Percentiles rank a stretch among this genome's conserved stretches.
These are phyloP conservation scores for Hortaea sp. DNA, from an alignment of 2,329 filamentous ascomycete species.

Conservation along the genomic window DNA sequence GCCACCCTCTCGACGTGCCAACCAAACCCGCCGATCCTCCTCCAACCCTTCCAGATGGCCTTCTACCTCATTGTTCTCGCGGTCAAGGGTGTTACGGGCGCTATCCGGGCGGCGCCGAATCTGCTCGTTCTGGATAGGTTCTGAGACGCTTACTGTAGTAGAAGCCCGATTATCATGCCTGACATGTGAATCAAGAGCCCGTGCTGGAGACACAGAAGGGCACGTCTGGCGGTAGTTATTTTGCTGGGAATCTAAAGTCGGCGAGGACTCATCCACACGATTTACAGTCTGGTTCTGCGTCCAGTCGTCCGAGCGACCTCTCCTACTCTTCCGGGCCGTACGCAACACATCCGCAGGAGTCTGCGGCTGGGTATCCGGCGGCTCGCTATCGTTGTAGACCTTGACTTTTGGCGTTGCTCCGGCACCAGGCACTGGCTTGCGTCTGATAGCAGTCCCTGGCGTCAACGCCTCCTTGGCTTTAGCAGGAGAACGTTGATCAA, in stretches of 20 bases:
- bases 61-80: constrained; percentile 18
- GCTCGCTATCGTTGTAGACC: constrained; percentile 23
- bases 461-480: background rate
- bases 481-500: background rate
- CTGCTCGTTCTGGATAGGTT: too few species aligned
- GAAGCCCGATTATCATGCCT: too few species aligned
- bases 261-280: too few species aligned
- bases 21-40: constrained; percentile 15
- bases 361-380: constrained; percentile 21
- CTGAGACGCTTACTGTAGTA: too few species aligned
- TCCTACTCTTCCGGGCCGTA: constrained; percentile 1
- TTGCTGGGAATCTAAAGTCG: too few species aligned
- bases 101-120: background rate
- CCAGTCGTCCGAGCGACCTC: too few species aligned
- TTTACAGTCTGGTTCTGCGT: too few species aligned
- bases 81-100: background rate
- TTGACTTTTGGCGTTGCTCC: constrained; percentile 9
- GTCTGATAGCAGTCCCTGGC: constrained; percentile 3
- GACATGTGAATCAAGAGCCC: too few species aligned
- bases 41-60: constrained; percentile 12
- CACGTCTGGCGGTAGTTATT: too few species aligned
- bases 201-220: too few species aligned
- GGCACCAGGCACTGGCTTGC: constrained; percentile 1
- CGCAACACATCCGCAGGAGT: constrained; percentile 23
- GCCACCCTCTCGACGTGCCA: constrained; percentile 10